Evolutionary conservation across 352 stramenopile species (phyloP).

Genomic region (Phytophthora quininea): DNA sequence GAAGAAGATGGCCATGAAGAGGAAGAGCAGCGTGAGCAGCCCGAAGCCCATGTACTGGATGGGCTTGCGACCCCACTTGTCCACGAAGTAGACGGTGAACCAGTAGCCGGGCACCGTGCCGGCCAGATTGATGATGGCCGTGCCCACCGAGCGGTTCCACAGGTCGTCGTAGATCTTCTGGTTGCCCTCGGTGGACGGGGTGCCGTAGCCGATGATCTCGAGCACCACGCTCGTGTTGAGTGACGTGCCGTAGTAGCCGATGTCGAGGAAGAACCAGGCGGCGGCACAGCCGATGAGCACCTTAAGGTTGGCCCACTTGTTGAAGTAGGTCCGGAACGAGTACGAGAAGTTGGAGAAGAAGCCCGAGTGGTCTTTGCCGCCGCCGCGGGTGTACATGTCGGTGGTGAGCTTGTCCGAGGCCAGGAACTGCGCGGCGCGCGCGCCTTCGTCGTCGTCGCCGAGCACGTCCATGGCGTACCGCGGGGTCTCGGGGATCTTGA

Average conservation of each 20-base stretch:
- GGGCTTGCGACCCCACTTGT: constrained; percentile 54
- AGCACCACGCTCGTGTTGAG: constrained; percentile 57
- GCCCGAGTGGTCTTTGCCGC: constrained; percentile 42
- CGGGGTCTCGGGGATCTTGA: constrained; percentile 52
- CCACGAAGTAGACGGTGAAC: constrained; percentile 65
- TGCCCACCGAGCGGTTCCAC: constrained; percentile 51
- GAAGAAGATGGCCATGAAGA: constrained; percentile 57
- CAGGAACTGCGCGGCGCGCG: constrained; percentile 39
- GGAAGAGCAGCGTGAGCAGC: constrained; percentile 49
- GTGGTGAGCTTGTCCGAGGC: constrained; percentile 40
- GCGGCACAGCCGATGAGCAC: constrained; percentile 51
- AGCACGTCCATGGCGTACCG: constrained; percentile 55
- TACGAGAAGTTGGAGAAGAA: constrained; percentile 38
- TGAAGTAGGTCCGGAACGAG: constrained; percentile 40
- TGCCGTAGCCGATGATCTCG: constrained; percentile 49
- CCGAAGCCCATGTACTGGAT: constrained; percentile 70
- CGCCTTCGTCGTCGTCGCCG: constrained; percentile 39
- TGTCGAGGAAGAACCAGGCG: constrained; percentile 68
- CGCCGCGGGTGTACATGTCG: constrained; percentile 42
- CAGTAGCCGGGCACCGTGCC: constrained; percentile 70
- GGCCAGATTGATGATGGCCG: constrained; percentile 52
- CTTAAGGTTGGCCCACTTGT: constrained; percentile 53
- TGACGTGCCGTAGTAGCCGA: constrained; percentile 66
- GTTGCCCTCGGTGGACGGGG: constrained; percentile 39
- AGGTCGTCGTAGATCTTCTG: constrained; percentile 53